Base-by-base conservation (phyloP, 176 grass and related monocot species). In the Hsuehochloa calcarea region DNA sequence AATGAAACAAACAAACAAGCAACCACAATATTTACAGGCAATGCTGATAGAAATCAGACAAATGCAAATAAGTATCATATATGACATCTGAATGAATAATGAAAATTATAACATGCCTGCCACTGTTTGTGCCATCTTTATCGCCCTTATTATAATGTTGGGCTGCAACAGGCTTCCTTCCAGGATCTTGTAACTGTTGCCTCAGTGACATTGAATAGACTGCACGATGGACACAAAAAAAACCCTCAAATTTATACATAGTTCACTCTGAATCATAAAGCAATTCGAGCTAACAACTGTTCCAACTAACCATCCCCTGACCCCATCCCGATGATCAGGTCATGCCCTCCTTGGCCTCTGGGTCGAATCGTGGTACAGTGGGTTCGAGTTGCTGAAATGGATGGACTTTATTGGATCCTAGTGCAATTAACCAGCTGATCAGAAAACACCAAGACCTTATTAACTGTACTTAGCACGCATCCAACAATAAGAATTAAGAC, bases 331-430 rank as follows among this genome's bases (percentile, higher is more conserved):
- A 99, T 89, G 26, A 99, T 80, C 78, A 99, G 77, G 82, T 99
- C 91, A 86, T 99, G 93, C 4, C 96, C 52, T 96, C 96, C 71
- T 96, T 96, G 64, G 86, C 90, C 61, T 99, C 96, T 44, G 93
- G 73, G 78, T 99, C 93, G 26, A 99, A 99, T 55, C 88, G 58
- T 99, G 96, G 79, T 90, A 96, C 27, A 90, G 39, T 19, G 93
- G 93, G 80, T 94, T 96, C 5, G 91, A 94, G 82, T 86, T 99
- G 88, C 82, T 96, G 88, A 99, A 94, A 81, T 99, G 96, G 45
- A 99, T 96, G 47, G 91, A 90, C 74, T 99, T 99, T 40, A 99
- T 75, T 31, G 96, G 96, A 87, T 99, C 96, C 96, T 99, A 78
- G 83, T 81, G 16, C 68, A 73, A 73, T 25, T 75, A 72, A 74